Base-by-base conservation (phyloP, 805 yeast genomes). In the Nakazawaea anatomiae region DNA sequence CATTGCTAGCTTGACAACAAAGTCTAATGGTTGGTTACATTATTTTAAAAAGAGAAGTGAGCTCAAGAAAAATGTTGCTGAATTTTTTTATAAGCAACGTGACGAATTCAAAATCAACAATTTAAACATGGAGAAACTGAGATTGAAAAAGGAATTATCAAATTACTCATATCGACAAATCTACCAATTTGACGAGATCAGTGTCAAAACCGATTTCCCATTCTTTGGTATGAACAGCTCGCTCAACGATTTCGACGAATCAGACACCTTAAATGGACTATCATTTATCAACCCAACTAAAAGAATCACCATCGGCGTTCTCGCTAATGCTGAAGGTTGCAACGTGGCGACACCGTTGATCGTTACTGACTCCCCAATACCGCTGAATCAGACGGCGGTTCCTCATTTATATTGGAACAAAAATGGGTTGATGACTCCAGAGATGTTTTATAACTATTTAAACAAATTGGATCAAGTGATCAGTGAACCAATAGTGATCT, bases 11-110 rank as follows among this genome's bases (percentile, higher is more conserved):
- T 25, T 44, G 9, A 40, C 43, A 10, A 45, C 45, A 7, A 67
- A 67, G 52, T 65, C 73, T 1, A 69, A 69, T 53, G 76, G 76
- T 0, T 72, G 75, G 76, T 50, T 72, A 5, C 67, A 68, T 42
- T 69, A 69, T 54, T 72, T 72, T 60, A 71, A 68, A 47, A 61
- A 59, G 45, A 58, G 64, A 40, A 62, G 66, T 52, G 47, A 59
- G 5, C 45, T 58, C 1, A 65, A 64, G 48, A 54, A 60, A 36
- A 62, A 63, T 5, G 50, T 65, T 18, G 69, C 70, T 6, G 46
- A 52, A 11, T 39, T 50, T 1, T 67, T 65, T 46, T 60, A 64
- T 49, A 50, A 49, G 10, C 52, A 57, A 27, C 32, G 51, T 4
- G 58, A 55, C 11, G 41, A 58, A 4, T 52, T 54, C 6, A 50